These are phyloP conservation scores for Euryodendron excelsum DNA, from an alignment of 148 eudicot genomes.

Conservation along the genomic window DNA sequence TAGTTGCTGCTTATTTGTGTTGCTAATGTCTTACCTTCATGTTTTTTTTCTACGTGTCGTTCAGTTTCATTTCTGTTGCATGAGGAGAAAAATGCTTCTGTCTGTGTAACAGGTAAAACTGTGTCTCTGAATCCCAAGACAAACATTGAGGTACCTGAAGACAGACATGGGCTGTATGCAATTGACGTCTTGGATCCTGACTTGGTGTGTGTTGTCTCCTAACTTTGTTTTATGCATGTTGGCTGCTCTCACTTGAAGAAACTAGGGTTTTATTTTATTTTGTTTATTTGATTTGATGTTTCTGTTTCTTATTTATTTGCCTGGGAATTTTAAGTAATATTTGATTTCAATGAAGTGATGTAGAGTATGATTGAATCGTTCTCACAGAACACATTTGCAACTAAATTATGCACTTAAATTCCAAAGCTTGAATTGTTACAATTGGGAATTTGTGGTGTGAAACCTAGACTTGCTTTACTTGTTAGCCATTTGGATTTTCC, in stretches of 20 bases:
- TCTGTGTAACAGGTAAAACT: constrained; percentile 62
- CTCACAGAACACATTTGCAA: no score
- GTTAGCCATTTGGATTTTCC: no score
- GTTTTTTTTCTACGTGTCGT: background rate
- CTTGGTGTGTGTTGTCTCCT: constrained; percentile 47
- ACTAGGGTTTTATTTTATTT: no score
- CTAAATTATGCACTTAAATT: no score
- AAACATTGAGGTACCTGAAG: constrained; percentile 73
- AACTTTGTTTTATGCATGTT: background rate
- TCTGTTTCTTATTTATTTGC: no score
- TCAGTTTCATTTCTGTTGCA: background rate
- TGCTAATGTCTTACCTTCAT: background rate
- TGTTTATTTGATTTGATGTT: no score
- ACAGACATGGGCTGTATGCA: constrained; percentile 84
- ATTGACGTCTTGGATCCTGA: constrained; percentile 94
- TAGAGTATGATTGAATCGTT: no score
- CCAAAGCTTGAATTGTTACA: no score
- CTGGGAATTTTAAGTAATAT: no score
- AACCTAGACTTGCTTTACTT: no score
- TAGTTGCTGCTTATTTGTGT: background rate
- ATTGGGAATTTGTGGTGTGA: no score
- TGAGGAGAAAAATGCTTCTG: background rate
- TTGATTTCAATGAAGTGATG: no score
- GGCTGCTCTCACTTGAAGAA: background rate
- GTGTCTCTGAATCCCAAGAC: constrained; percentile 62